Evolutionary conservation across 495 filamentous ascomycete genomes (phyloP).

Genomic region (Penicillium canariense): DNA sequence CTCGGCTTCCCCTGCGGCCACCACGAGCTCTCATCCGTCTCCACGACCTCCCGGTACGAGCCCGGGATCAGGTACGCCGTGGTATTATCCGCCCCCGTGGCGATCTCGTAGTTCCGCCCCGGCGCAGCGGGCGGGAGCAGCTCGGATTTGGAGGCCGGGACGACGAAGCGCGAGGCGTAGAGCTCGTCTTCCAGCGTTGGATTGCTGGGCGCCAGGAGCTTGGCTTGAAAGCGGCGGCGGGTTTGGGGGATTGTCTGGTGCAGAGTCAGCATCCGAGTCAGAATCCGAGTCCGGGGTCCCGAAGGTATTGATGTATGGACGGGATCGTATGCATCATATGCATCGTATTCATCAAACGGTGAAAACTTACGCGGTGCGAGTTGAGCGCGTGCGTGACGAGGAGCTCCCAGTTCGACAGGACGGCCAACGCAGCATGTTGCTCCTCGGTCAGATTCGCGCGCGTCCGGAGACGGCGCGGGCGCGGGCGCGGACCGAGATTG

Average conservation of each 20-base stretch:
- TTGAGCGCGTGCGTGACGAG: constrained; percentile 36
- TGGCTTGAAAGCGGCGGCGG: constrained; percentile 38
- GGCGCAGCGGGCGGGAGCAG: constrained; percentile 1
- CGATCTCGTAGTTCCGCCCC: constrained; percentile 1
- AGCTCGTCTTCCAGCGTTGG: constrained; percentile 28
- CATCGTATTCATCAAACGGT: too few species aligned
- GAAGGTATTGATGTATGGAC: too few species aligned
- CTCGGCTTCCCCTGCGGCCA: constrained; percentile 11
- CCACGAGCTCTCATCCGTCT: constrained; percentile 19
- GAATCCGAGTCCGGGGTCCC: too few species aligned
- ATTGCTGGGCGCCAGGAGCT: constrained; percentile 34
- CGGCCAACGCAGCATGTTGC: constrained; percentile 35
- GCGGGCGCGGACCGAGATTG: background rate
- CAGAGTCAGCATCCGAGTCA: too few species aligned
- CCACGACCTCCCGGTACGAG: constrained; percentile 16
- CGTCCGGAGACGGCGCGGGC: constrained; percentile 11
- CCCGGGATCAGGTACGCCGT: constrained; percentile 14
- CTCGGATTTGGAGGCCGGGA: constrained; percentile 17
- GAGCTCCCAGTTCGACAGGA: constrained; percentile 37
- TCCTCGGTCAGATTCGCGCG: constrained; percentile 28
- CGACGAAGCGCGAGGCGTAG: constrained; percentile 28
- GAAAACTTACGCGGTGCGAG: constrained; percentile 28
- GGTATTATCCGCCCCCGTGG: constrained; percentile 7
- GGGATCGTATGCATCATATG: too few species aligned
- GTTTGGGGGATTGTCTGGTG: constrained; percentile 40